Base-by-base conservation (phyloP, 768 basidiomycete genomes). In the Lentinula raphanica region DNA sequence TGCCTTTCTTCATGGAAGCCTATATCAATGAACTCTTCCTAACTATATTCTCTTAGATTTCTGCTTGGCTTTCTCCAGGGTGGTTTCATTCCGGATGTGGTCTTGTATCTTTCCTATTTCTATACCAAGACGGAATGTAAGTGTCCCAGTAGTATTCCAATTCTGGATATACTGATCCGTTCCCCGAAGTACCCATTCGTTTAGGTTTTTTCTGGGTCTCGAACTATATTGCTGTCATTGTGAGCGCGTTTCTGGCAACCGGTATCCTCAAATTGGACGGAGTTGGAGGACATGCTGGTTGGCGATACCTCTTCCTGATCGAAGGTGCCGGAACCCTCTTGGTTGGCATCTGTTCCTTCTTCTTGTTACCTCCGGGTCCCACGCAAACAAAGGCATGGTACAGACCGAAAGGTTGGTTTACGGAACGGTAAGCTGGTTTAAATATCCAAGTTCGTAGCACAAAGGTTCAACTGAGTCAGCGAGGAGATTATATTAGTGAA, bases 161-260 rank as follows among this genome's bases (percentile, higher is more conserved):
- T 31, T 40, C 12, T 23, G 9, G 28, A 32, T 45, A 56, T 40
- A 3, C 31, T 36, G 35, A 39, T 3, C 40, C 32, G 28, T 5
- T 19, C 29, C 23, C 29, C 15, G 23, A 56, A 83, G 80, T 87
- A 0, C 84, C 86, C 2, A 78, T 87, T 44, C 79, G 87, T n/a
- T 73, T 89, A 9, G 85, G 84, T 1, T 82, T 77, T 63, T 88
- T 88, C 74, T 90, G 85, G 86, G 74, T 81, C 28, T 82, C 83
- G 3, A 80, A 80, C 66, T 83, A 86, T 54, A 55, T 78, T 1
- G 74, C 80, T 3, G 68, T 78, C 45, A 82, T 89, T 50, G 60
- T 83, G 19, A 76, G 80, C 50, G 81, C 82, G 2, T 88, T 91
- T 67, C 65, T 88, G 8, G 88, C 84, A 0, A 83, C 82, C 0